A percentile compares a stretch with the other conserved stretches of the same genome.
These are phyloP conservation scores for Boletus fagicola DNA, from an alignment of 768 basidiomycete genomes.

Conservation along the genomic window DNA sequence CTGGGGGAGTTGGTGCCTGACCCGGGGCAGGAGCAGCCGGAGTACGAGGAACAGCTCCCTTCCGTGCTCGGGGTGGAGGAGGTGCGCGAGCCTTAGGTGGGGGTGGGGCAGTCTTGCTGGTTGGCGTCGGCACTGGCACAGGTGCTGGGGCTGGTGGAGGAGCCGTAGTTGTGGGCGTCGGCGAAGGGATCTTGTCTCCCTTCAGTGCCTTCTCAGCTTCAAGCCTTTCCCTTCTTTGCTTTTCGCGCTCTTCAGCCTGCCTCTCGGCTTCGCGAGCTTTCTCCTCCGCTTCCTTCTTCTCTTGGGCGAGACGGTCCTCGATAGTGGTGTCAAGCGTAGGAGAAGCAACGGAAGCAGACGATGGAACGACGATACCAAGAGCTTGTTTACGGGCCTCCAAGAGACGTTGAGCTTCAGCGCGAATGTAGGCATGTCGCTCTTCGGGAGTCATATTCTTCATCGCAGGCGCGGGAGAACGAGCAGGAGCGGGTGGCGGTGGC, in stretches of 20 bases:
- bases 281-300: constrained; percentile 90
- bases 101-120: constrained; percentile 37
- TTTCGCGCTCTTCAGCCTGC: constrained; percentile 78
- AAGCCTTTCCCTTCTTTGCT: constrained; percentile 65
- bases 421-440: constrained; percentile 75
- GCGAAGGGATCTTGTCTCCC: constrained; percentile 42
- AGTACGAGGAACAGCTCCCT: constrained; percentile 5
- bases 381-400: constrained; percentile 84
- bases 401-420: constrained; percentile 75
- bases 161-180: constrained; percentile 45
- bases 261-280: constrained; percentile 75
- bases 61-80: constrained; percentile 39
- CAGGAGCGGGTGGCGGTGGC: constrained; percentile 47
- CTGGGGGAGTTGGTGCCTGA: constrained; percentile 21
- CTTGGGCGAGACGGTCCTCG: constrained; percentile 79
- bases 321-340: constrained; percentile 73
- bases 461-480: constrained; percentile 59
- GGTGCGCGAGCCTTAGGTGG: constrained; percentile 29
- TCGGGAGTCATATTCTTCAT: constrained; percentile 79
- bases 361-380: constrained; percentile 63
- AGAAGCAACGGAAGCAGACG: constrained; percentile 36
- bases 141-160: constrained; percentile 40
- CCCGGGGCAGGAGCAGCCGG: constrained; percentile 24
- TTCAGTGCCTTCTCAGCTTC: constrained; percentile 70
- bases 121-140: constrained; percentile 36